Base-by-base conservation (phyloP, 1,284 basidiomycete species). In the Cryptococcus deneoformans region DNA sequence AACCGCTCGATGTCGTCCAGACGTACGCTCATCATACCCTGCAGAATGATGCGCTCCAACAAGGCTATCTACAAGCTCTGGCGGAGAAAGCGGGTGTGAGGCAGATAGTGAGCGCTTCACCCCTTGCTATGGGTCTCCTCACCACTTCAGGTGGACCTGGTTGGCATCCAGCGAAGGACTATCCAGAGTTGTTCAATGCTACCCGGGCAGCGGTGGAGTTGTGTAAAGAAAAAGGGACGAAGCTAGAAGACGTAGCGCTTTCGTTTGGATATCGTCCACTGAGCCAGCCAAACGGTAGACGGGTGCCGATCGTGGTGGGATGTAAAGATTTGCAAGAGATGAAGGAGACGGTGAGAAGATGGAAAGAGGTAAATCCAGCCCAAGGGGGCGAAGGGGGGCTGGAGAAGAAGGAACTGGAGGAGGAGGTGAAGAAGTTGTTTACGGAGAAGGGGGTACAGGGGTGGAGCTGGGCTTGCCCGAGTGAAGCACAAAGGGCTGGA, bases 81-180 rank as follows among this genome's bases (percentile, higher is more conserved):
- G 78, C 79, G 53, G 71, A 78, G 10, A 49, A 86, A 34, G 90
- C 90, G 0, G 77, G 83, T 52, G 82, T 93, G 12, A 75, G 76
- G 39, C 86, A 90, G 59, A 80, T 98, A 39, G 67, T 95, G 49
- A 84, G 88, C 38, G 95, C 93, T 5, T 92, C 92, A 0, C 95
- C 95, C 2, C 82, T 98, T 53, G 87, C 86, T 66, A 98, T 98
- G 94, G 91, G 90, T 0, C 83, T 97, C 1, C 82, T 99, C 43
- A 88, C 88, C 0, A 80, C 82, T 4, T 65, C 74, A 2, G 80
- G 79, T 0, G 82, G 85, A 2, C 90, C 90, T 0, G 53, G 73
- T 0, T 98, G 94, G 95, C 94, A 97, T 71, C 93, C 94, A 7
- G 90, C 90, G 3, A 56, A 62, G 42, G 40, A 54, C 3, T 56